Conservation (phyloP, 1,139 yeast genomes). For the Yamadazyma songkhlaensis region DNA sequence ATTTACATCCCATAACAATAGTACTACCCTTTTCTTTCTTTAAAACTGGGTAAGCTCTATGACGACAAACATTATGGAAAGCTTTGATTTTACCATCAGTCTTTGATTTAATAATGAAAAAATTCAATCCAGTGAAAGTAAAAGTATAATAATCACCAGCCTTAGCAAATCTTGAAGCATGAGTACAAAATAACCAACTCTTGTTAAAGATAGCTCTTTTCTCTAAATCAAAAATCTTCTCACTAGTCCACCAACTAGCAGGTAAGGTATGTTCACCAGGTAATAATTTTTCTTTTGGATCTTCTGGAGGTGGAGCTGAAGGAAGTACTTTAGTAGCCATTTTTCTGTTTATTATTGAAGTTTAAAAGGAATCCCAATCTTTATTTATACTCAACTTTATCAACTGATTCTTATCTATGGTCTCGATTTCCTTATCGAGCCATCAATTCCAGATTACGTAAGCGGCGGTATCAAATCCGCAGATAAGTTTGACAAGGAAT, state of each 20-base stretch:
- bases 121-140: slow-evolving; percentile 51
- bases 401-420: slow-evolving; percentile 15
- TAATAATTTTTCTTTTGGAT: slow-evolving; percentile 20
- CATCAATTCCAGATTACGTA: slow-evolving; percentile 5
- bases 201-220: slow-evolving; percentile 55
- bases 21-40: slow-evolving; percentile 59
- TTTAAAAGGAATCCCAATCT: not conserved
- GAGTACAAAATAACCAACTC: slow-evolving; percentile 55
- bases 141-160: slow-evolving; percentile 56
- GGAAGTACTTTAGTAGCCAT: slow-evolving; percentile 17
- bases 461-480: not conserved
- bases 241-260: slow-evolving; percentile 65
- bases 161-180: slow-evolving; percentile 48
- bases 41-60: slow-evolving; percentile 60
- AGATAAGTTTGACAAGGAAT: too few species aligned
- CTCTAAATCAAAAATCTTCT: slow-evolving; percentile 54
- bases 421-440: slow-evolving; percentile 8
- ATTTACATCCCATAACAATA: slow-evolving; percentile 54
- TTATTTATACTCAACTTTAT: slow-evolving; percentile 1
- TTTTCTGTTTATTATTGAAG: not conserved
- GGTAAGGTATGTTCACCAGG: slow-evolving; percentile 60
- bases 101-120: slow-evolving; percentile 54
- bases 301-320: slow-evolving; percentile 27
- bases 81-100: slow-evolving; percentile 50
- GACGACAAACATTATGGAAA: slow-evolving; percentile 64